Percentiles rank a stretch among this genome's conserved stretches.
These are phyloP conservation scores for Debaryomyces sp. DNA, from an alignment of 1,139 yeast species.

Conservation along the genomic window DNA sequence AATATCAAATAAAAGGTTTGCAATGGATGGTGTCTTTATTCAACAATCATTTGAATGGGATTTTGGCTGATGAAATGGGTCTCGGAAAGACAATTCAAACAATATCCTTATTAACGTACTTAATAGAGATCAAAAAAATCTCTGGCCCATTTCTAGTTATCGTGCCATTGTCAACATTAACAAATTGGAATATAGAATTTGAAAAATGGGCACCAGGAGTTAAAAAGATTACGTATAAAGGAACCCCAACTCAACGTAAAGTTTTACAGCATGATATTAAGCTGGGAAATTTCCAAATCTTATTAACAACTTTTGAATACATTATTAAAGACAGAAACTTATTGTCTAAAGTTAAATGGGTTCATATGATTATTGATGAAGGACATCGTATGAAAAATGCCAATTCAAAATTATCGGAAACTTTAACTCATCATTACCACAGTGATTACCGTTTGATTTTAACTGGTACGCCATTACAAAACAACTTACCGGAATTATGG, in stretches of 20 bases:
- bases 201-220: conserved; percentile 86
- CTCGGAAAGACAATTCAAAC: conserved; percentile 96
- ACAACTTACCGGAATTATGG: conserved; percentile 84
- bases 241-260: conserved; percentile 72
- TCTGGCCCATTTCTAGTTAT: conserved; percentile 76
- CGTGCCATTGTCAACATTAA: conserved; percentile 81
- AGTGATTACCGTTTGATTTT: conserved; percentile 77
- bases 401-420: conserved; percentile 72
- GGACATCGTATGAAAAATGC: conserved; percentile 89
- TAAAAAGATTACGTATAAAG: conserved; percentile 71
- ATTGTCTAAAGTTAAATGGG: conserved; percentile 71
- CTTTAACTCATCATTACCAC: conserved; percentile 72
- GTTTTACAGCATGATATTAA: conserved; percentile 62
- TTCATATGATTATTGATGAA: conserved; percentile 87
- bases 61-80: conserved; percentile 97
- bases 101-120: conserved; percentile 85
- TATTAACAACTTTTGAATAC: conserved; percentile 79
- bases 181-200: conserved; percentile 85
- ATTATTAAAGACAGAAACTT: conserved; percentile 74
- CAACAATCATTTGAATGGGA: conserved; percentile 93
- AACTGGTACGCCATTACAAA: conserved; percentile 88
- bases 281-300: conserved; percentile 70
- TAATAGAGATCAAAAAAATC: conserved; percentile 77
- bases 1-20: conserved; percentile 89
- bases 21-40: conserved; percentile 98